A percentile compares a stretch with the other conserved stretches of the same genome.
Conservation (phyloP, 345 rosid genomes). For the Reutealis trisperma region DNA sequence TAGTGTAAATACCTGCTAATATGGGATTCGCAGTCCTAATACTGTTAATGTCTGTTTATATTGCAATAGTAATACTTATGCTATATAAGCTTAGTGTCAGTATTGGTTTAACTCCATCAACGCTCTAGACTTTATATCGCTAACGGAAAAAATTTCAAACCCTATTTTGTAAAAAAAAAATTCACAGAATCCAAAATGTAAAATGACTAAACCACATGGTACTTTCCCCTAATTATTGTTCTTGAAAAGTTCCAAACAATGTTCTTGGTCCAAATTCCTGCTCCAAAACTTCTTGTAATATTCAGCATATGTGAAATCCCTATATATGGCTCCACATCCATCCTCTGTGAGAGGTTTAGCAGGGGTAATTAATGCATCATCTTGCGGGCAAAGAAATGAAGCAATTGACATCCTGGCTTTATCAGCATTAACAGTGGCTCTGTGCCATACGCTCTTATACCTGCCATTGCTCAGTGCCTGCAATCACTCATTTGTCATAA, state of each 20-base stretch:
- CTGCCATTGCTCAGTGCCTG: conserved; percentile 86
- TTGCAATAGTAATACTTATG: too few species aligned
- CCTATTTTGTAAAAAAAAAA: too few species aligned
- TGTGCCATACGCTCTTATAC: conserved; percentile 89
- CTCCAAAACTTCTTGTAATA: conserved; percentile 91
- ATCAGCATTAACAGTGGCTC: conserved; percentile 67
- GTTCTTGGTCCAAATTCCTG: conserved; percentile 77
- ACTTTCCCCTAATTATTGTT: conserved; percentile 22
- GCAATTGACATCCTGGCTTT: conserved; percentile 70
- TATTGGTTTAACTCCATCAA: too few species aligned
- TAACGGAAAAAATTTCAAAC: too few species aligned
- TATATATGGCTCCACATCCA: conserved; percentile 53
- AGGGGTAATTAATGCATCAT: conserved; percentile 67
- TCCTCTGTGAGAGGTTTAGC: conserved; percentile 45
- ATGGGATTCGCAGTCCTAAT: too few species aligned
- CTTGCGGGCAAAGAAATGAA: conserved; percentile 71
- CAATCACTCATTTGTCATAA: not conserved
- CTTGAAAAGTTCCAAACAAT: conserved; percentile 77
- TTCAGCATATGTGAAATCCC: conserved; percentile 77
- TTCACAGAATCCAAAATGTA: too few species aligned
- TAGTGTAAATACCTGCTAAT: too few species aligned
- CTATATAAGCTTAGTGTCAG: too few species aligned
- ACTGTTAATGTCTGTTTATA: too few species aligned
- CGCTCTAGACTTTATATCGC: too few species aligned
- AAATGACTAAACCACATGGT: too few species aligned